These are phyloP conservation scores for Amanita pallidorosea DNA, from an alignment of 768 basidiomycete species.

Conservation along the genomic window DNA sequence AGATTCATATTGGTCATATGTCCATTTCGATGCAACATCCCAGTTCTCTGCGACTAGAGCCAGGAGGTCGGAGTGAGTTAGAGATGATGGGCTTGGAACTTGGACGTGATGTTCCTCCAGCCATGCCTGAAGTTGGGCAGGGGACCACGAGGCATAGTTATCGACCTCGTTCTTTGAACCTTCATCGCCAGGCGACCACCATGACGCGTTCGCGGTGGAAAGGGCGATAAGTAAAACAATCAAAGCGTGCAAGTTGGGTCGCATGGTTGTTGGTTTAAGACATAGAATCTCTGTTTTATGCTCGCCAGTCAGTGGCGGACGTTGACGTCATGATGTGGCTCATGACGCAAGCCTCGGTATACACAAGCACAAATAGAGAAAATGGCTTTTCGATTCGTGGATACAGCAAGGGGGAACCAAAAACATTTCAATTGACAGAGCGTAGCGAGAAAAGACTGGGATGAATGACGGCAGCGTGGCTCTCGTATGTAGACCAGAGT, in stretches of 20 bases:
- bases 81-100: conserved; percentile 30
- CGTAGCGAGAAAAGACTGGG: background rate
- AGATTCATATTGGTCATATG: conserved; percentile 47
- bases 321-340: conserved; percentile 14
- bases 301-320: conserved; percentile 4
- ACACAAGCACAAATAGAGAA: background rate
- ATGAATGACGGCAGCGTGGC: conserved; percentile 1
- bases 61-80: conserved; percentile 28
- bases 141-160: conserved; percentile 46
- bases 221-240: conserved; percentile 7
- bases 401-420: background rate
- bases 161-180: conserved; percentile 19
- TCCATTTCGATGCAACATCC: conserved; percentile 42
- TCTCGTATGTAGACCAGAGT: background rate
- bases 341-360: conserved; percentile 7
- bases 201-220: conserved; percentile 34
- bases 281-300: background rate
- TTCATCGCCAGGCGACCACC: conserved; percentile 26
- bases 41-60: conserved; percentile 54
- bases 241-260: background rate
- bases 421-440: conserved; percentile 2
- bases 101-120: conserved; percentile 56
- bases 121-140: conserved; percentile 54
- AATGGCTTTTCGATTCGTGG: background rate
- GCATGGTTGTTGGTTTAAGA: background rate